phyloP scores from a whole-genome alignment of 495 filamentous ascomycete genomes.

The Aspergillus asperescens region DNA sequence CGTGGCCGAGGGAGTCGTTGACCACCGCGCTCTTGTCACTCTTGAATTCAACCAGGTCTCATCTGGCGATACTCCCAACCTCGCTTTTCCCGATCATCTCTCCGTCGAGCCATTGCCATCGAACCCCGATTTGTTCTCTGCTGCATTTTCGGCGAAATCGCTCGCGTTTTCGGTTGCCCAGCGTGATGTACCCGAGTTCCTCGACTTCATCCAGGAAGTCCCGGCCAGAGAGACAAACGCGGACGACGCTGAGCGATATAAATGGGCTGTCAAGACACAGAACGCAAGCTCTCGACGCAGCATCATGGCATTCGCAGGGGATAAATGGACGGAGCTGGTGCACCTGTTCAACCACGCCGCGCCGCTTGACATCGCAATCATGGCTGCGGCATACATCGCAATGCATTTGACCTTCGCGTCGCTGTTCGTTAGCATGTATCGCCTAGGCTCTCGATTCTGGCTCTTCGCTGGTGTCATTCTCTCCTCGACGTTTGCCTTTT shows the following conservation, averaged over 20 bases:
- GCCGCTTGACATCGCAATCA: not conserved
- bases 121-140: too few relatives aligned
- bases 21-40: not conserved
- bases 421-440: conserved; percentile 8
- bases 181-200: not conserved
- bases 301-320: not conserved
- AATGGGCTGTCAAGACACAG: not conserved
- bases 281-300: not conserved
- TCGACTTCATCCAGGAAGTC: not conserved
- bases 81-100: not conserved
- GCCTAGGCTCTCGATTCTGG: conserved; percentile 12
- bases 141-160: not conserved
- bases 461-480: conserved; percentile 2
- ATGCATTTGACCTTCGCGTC: conserved; percentile 12
- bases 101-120: not conserved
- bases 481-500: conserved; percentile 10
- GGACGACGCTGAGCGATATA: not conserved
- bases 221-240: not conserved
- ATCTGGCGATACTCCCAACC: not conserved
- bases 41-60: not conserved
- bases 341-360: conserved; percentile 2
- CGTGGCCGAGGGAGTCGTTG: not conserved
- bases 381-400: conserved; percentile 2
- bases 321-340: not conserved
- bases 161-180: not conserved